Conservation (phyloP, 2,329 filamentous ascomycete genomes). For the Cladosporium cucumerinum region DNA sequence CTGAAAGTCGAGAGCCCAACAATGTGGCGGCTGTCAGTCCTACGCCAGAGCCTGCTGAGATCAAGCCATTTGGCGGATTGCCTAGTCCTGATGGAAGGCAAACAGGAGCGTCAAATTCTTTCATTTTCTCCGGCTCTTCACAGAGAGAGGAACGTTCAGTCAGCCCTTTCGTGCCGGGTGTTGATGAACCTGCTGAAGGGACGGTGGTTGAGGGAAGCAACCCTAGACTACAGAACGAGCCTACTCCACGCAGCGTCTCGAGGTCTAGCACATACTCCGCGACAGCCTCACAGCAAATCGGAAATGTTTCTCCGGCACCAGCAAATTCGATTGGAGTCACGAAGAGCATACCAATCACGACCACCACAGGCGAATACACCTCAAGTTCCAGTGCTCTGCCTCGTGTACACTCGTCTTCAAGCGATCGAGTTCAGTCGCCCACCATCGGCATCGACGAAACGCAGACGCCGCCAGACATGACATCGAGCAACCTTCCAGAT, state of each 20-base stretch:
- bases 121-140: background rate
- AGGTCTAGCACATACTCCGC: conserved; percentile 2
- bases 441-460: conserved; percentile 29
- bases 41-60: conserved; percentile 1
- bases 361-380: background rate
- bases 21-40: background rate
- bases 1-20: conserved; percentile 4
- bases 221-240: background rate
- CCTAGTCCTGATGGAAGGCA: background rate
- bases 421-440: background rate
- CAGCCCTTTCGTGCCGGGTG: background rate
- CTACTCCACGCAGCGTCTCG: conserved; percentile 3
- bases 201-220: background rate
- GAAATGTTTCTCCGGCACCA: background rate
- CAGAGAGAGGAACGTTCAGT: conserved; percentile 4
- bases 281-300: background rate
- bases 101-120: background rate
- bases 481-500: conserved; percentile 33
- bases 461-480: conserved; percentile 61
- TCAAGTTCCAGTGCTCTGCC: background rate
- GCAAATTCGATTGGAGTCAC: background rate
- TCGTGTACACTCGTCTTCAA: background rate
- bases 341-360: background rate
- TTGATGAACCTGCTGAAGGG: background rate
- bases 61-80: background rate